Percentiles rank a stretch among this genome's conserved stretches.
phyloP scores from a whole-genome alignment of 2,329 filamentous ascomycete species.

The Pseudopyrenochaeta lycopersici region DNA sequence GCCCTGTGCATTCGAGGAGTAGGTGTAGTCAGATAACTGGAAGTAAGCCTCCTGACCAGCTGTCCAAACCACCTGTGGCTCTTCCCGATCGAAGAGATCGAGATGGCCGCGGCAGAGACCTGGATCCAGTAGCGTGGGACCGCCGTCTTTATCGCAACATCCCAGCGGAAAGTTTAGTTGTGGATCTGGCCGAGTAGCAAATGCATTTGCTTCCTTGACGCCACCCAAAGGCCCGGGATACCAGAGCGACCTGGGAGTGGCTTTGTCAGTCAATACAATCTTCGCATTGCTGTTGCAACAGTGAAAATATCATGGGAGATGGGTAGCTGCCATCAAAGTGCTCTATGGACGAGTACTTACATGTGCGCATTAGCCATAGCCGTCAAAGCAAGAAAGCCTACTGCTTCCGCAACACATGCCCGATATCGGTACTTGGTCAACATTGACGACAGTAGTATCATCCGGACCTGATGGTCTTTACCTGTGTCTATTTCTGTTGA shows the following conservation, averaged over 20 bases:
- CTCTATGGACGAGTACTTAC: too few species aligned
- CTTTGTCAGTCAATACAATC: too few species aligned
- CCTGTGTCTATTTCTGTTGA: too few species aligned
- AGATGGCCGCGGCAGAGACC: slow-evolving; percentile 53
- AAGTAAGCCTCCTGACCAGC: slow-evolving; percentile 51
- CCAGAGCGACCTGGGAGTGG: slow-evolving; percentile 49
- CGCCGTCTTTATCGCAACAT: slow-evolving; percentile 47
- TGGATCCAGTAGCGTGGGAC: slow-evolving; percentile 21
- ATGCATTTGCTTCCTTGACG: slow-evolving; percentile 50
- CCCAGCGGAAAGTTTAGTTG: slow-evolving; percentile 53
- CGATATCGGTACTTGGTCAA: too few species aligned
- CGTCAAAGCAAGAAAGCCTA: too few species aligned
- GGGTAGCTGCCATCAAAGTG: too few species aligned
- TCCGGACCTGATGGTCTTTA: too few species aligned
- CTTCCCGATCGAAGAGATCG: slow-evolving; percentile 49
- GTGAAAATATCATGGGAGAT: too few species aligned
- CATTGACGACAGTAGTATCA: too few species aligned
- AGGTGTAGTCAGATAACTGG: slow-evolving; percentile 17
- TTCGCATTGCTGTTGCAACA: too few species aligned
- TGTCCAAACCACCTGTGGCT: slow-evolving; percentile 51
- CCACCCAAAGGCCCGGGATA: slow-evolving; percentile 53
- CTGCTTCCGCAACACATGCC: too few species aligned
- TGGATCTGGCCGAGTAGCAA: slow-evolving; percentile 9
- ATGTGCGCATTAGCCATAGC: too few species aligned
- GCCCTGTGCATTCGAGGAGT: slow-evolving; percentile 20